Evolutionary conservation across 441 rosid genomes (phyloP), one percentile per base, ranked within the genome.

Genomic region (Populus hybrid): DNA sequence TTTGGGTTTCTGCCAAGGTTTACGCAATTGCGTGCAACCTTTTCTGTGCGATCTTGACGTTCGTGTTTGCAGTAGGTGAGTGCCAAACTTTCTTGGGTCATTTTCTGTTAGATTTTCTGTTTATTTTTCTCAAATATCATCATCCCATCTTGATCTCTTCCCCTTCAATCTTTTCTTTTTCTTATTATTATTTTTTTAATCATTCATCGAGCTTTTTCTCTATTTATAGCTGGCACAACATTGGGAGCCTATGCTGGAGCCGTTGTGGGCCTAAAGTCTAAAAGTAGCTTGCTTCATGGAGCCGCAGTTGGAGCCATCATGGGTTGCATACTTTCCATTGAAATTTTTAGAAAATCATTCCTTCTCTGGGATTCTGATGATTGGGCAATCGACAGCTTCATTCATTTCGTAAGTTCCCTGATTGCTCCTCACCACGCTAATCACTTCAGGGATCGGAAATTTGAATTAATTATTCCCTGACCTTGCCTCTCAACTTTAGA

Each of bases 1-100:
- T 63, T 1, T 32, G 77, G 75, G 70, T 71, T 66, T 65, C 82
- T 42, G 75, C 83, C 26, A 16, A 74, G 75, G 70, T 70, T 65
- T 66, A 81, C 32, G 76, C 84, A 32, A 11, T 80, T 38, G 8
- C 78, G 50, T 59, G 78, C 66, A 72, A 71, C 26, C 71, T 86
- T 73, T 69, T 75, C 36, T 78, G 69, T 18, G 80, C 80, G 18
- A 18, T 83, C 81, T 71, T 78, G 20, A 59, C 77, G 6, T 75
- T 77, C 34, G 30, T 86, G 46, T 86, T 83, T 16, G 82, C 84
- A 21, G 28, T 80, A 28, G 85, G 87, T 86, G 30, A 53, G 86
- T 79, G 24, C 18, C 18, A 46, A 14, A 10, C 28, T 8, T 61
- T 50, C 36, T 5, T 2, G 4, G 70, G 70, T 2, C 64, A 11